Percentiles rank a stretch among this genome's conserved stretches.
Evolutionary conservation across 192 early-diverging fungal genomes (phyloP).

Genomic region (Mortierella claussenii): DNA sequence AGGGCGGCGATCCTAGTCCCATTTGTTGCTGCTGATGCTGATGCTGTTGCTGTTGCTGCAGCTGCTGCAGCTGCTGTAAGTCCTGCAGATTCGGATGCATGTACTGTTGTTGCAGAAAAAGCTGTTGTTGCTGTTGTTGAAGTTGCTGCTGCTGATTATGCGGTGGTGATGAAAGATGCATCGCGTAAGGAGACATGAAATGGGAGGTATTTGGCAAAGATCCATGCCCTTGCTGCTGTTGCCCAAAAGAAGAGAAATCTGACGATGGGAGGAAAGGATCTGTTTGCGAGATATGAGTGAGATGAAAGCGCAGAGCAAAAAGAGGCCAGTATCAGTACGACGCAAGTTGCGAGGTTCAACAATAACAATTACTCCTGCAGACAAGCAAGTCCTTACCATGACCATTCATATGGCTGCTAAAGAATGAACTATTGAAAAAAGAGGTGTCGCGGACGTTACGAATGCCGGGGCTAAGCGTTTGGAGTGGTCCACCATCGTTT

Average conservation of each 20-base stretch:
- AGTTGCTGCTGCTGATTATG: conserved; percentile 21
- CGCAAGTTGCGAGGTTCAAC: no score
- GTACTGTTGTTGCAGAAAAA: conserved; percentile 14
- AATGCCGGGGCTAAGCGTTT: conserved; percentile 11
- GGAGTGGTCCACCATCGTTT: conserved; percentile 2
- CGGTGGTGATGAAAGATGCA: conserved; percentile 32
- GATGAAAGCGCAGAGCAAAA: no score
- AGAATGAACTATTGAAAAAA: conserved; percentile 41
- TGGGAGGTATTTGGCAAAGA: conserved; percentile 20
- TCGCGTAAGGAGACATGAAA: conserved; percentile 33
- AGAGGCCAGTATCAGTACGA: no score
- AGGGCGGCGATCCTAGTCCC: conserved; percentile 9
- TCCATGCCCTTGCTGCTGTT: conserved; percentile 41
- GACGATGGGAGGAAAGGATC: conserved; percentile 31
- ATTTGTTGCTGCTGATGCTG: conserved; percentile 10
- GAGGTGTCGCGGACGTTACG: conserved; percentile 27
- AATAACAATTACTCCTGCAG: not conserved
- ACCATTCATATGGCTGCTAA: conserved; percentile 27
- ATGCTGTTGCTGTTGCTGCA: conserved; percentile 5
- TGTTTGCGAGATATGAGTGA: no score
- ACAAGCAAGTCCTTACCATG: conserved; percentile 20
- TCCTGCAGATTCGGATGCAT: conserved; percentile 15
- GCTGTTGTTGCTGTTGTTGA: conserved; percentile 6
- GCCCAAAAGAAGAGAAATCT: conserved; percentile 30
- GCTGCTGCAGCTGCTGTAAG: conserved; percentile 17